phyloP scores from a whole-genome alignment of 2,329 filamentous ascomycete species.

The Graphilbum sp. region DNA sequence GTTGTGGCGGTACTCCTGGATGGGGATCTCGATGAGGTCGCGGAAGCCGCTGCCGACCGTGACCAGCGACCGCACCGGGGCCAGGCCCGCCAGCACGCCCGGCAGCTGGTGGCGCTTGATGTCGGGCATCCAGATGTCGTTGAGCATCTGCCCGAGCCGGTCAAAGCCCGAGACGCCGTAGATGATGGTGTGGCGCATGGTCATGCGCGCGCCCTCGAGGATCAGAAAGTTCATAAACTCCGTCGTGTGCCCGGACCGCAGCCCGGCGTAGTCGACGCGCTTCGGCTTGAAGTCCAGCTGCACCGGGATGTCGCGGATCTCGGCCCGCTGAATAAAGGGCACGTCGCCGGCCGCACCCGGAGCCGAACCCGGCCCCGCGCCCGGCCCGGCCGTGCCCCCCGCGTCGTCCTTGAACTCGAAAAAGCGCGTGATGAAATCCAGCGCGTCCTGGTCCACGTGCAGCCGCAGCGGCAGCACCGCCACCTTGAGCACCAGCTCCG shows the following conservation, averaged over 20 bases:
- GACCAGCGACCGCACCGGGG: constrained; percentile 76
- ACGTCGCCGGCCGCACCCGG: no score
- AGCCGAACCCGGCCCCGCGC: no score
- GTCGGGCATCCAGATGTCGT: constrained; percentile 94
- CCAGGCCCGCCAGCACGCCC: constrained; percentile 72
- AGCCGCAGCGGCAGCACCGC: constrained; percentile 71
- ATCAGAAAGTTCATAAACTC: constrained; percentile 99
- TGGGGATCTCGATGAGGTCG: constrained; percentile 75
- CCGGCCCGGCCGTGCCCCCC: constrained; percentile 23
- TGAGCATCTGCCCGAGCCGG: constrained; percentile 72
- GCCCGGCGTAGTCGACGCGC: constrained; percentile 84
- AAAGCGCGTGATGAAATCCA: constrained; percentile 94
- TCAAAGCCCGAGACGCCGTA: constrained; percentile 89
- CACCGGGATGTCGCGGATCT: constrained; percentile 68
- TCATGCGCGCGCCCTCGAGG: constrained; percentile 74
- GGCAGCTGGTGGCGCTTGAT: constrained; percentile 81
- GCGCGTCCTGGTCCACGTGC: constrained; percentile 91
- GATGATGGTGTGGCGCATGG: constrained; percentile 74
- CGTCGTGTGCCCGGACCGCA: constrained; percentile 83
- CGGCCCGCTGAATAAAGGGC: constrained; percentile 78
- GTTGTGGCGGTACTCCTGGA: constrained; percentile 87
- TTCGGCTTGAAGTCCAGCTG: constrained; percentile 95
- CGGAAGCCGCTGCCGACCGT: constrained; percentile 79
- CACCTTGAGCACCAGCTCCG: constrained; percentile 71
- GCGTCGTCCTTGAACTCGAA: constrained; percentile 90